Base-by-base conservation (phyloP, 306 rosid species). In the Quercus agrifolia region DNA sequence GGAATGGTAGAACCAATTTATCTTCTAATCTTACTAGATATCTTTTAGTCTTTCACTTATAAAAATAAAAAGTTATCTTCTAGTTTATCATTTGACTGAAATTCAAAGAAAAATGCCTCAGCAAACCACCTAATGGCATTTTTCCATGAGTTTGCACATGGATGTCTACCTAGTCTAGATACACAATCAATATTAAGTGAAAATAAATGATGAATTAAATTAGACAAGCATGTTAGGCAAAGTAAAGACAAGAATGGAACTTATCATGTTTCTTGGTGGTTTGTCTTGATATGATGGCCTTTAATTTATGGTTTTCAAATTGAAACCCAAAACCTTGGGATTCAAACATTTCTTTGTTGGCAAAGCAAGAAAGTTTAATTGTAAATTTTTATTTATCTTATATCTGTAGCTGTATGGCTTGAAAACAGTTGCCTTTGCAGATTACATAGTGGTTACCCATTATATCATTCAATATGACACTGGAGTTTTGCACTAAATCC, bases 1-100 rank as follows among this genome's bases (percentile, higher is more conserved):
- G 46, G 85, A 78, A 79, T 5, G 95, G 95, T 91, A 90, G 57
- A 63, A 59, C 59, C 77, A 74, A 69, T 76, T 80, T 35, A 35
- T 74, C 46, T 71, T 59, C 64, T 54, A 66, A 58, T 2, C 20
- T 63, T 18, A 41, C 80, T 54, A 9, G 17, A 35, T 76, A 13
- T 72, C 51, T 54, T 35, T 27, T 31, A 71, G 3, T 56, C 30
- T 71, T 51, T 14, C 9, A 21, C 27, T 14, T 25, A 12, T 49
- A 13, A 49, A 49, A 49, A 10, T 49, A 13, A 49, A 49, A 11
- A 4, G 17, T 19, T 67, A 18, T 72, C 51, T 41, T 35, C 20
- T 31, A 71, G 14, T 56, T 30, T 78, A 30, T 14, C 15, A 17
- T 51, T 23, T 25, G 38, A 71, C 56, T 49, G 21, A 41, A 71